phyloP scores from a whole-genome alignment of 2,329 filamentous ascomycete species.

The Ceratocystis eucalypticola region DNA sequence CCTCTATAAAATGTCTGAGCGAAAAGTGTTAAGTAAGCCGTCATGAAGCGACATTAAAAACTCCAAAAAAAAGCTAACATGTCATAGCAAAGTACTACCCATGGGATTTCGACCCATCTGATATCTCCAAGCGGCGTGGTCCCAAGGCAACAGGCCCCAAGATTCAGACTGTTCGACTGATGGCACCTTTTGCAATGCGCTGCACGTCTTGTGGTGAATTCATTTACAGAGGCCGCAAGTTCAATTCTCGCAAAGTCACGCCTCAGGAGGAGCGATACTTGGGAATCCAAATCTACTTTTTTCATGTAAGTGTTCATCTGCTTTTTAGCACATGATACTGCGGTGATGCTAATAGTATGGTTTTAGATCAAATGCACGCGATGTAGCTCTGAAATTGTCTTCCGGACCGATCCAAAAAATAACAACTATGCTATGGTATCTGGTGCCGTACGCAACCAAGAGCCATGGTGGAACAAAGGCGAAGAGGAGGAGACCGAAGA shows the following conservation, averaged over 20 bases:
- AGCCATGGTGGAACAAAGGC: conserved; percentile 61
- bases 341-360: not conserved
- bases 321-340: no score
- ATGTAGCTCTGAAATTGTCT: conserved; percentile 76
- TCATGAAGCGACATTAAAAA: not conserved
- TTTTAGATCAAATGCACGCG: conserved; percentile 63
- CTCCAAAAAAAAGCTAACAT: conserved; percentile 11
- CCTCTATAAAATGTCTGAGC: conserved; percentile 57
- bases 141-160: conserved; percentile 64
- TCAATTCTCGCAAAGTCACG: conserved; percentile 89
- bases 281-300: conserved; percentile 72
- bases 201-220: conserved; percentile 50
- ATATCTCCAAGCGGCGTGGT: conserved; percentile 56
- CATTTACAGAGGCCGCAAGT: conserved; percentile 87
- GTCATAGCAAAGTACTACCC: conserved; percentile 43
- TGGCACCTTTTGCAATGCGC: conserved; percentile 40
- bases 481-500: conserved; percentile 71
- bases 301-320: conserved; percentile 40
- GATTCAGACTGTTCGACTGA: conserved; percentile 74
- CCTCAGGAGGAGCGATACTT: conserved; percentile 80
- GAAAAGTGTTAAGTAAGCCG: conserved; percentile 54
- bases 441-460: conserved; percentile 84
- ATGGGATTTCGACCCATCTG: conserved; percentile 80
- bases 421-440: conserved; percentile 74
- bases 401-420: conserved; percentile 88